Conservation (phyloP, 2,329 filamentous ascomycete genomes). For the Cucurbitaria berberidis region DNA sequence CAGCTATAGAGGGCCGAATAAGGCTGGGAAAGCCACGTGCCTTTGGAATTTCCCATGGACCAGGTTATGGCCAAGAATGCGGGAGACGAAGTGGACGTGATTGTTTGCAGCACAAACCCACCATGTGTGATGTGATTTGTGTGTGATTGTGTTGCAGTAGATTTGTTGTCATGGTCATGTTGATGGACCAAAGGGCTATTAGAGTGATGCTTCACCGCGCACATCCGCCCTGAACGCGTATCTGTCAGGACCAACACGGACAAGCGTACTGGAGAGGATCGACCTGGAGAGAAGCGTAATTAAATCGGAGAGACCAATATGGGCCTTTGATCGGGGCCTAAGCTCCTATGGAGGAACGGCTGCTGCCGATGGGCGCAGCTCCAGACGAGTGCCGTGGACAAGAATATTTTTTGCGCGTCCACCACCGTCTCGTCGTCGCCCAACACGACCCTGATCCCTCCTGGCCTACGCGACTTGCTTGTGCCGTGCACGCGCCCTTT, state of each 20-base stretch:
- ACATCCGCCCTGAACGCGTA: constrained; percentile 3
- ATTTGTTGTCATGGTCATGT: no score
- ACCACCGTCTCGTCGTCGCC: no score
- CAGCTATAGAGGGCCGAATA: background rate
- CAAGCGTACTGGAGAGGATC: no score
- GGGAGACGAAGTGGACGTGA: background rate
- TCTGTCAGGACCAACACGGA: no score
- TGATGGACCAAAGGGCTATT: no score
- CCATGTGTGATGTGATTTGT: no score
- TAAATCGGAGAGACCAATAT: background rate
- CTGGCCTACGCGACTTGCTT: background rate
- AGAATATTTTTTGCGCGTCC: background rate
- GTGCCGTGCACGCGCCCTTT: background rate
- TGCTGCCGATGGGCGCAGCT: constrained; percentile 14
- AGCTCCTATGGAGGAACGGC: constrained; percentile 24
- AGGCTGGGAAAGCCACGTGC: background rate
- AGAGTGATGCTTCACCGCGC: background rate
- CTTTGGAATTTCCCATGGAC: background rate
- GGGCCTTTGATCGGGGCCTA: constrained; percentile 10
- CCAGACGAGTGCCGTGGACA: no score
- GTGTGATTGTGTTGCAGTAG: no score
- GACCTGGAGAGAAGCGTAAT: no score
- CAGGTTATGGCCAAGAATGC: background rate
- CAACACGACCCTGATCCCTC: background rate
- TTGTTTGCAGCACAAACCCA: no score